phyloP scores from a whole-genome alignment of 805 yeast genomes.

The Cyberlindnera veronae region DNA sequence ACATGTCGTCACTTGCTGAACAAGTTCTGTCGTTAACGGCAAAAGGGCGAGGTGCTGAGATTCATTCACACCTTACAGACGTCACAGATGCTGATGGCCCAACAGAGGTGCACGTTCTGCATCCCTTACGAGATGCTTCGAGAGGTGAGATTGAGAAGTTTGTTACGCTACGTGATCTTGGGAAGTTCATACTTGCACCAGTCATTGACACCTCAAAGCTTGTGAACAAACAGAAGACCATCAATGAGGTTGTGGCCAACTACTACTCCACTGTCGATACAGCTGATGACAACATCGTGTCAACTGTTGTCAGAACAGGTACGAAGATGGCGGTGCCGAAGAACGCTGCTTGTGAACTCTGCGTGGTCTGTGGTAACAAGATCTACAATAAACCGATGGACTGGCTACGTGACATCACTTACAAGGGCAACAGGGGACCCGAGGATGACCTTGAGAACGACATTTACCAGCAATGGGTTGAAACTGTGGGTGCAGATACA shows the following conservation, averaged over 20 bases:
- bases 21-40: constrained; percentile 75
- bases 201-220: constrained; percentile 28
- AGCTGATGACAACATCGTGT: constrained; percentile 83
- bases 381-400: constrained; percentile 54
- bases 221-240: constrained; percentile 69
- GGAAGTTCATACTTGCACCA: constrained; percentile 20
- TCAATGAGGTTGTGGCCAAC: constrained; percentile 70
- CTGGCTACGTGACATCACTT: constrained; percentile 73
- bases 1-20: constrained; percentile 82
- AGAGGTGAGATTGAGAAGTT: constrained; percentile 64
- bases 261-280: constrained; percentile 71
- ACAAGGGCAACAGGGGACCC: constrained; percentile 49
- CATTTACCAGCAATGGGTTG: constrained; percentile 34
- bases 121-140: constrained; percentile 76
- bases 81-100: constrained; percentile 32
- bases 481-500: constrained; percentile 7
- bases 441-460: constrained; percentile 39
- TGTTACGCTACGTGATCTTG: constrained; percentile 31
- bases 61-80: constrained; percentile 51
- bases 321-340: constrained; percentile 61
- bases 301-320: constrained; percentile 90
- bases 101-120: constrained; percentile 43
- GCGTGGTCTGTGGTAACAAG: constrained; percentile 54
- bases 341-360: constrained; percentile 29
- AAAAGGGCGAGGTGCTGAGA: constrained; percentile 77